Conservation (phyloP, 768 basidiomycete genomes). For the Tylopilus sp. region DNA sequence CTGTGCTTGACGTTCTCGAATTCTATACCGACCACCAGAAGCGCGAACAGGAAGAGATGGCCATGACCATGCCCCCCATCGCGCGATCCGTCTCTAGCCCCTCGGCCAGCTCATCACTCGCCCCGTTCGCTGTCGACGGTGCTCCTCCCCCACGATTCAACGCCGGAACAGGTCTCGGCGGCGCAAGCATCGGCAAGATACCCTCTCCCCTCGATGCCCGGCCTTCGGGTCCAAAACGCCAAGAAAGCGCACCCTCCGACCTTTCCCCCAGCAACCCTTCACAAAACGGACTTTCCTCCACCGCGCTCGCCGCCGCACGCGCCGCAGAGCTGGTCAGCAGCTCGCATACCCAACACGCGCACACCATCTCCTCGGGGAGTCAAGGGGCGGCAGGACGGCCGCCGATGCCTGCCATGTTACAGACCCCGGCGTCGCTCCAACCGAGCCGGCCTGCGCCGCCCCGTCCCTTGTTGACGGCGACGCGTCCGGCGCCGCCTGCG, state of each 20-base stretch:
- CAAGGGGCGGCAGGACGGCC: slow-evolving; percentile 26
- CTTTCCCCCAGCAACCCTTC: slow-evolving; percentile 25
- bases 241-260: slow-evolving; percentile 44
- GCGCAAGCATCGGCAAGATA: slow-evolving; percentile 48
- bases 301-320: slow-evolving; percentile 48
- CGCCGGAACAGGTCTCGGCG: slow-evolving; percentile 90
- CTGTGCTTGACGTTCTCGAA: slow-evolving; percentile 94
- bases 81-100: slow-evolving; percentile 20
- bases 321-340: slow-evolving; percentile 66
- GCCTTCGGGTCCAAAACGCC: slow-evolving; percentile 38
- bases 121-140: slow-evolving; percentile 33
- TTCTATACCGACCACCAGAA: slow-evolving; percentile 99
- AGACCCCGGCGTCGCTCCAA: slow-evolving; percentile 41
- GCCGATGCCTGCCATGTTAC: slow-evolving; percentile 24
- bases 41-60: slow-evolving; percentile 77
- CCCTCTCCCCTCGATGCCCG: slow-evolving; percentile 36
- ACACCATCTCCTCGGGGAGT: slow-evolving; percentile 37
- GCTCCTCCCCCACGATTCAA: slow-evolving; percentile 75
- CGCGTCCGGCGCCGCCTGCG: slow-evolving; percentile 51
- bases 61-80: slow-evolving; percentile 31
- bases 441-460: slow-evolving; percentile 67
- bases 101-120: slow-evolving; percentile 29
- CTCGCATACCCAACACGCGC: slow-evolving; percentile 38
- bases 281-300: slow-evolving; percentile 40
- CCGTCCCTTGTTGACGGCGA: slow-evolving; percentile 57